Percentiles rank a stretch among this genome's conserved stretches.
Evolutionary conservation across 1,139 yeast species (phyloP).

Genomic region (Blastobotrys aristatus): DNA sequence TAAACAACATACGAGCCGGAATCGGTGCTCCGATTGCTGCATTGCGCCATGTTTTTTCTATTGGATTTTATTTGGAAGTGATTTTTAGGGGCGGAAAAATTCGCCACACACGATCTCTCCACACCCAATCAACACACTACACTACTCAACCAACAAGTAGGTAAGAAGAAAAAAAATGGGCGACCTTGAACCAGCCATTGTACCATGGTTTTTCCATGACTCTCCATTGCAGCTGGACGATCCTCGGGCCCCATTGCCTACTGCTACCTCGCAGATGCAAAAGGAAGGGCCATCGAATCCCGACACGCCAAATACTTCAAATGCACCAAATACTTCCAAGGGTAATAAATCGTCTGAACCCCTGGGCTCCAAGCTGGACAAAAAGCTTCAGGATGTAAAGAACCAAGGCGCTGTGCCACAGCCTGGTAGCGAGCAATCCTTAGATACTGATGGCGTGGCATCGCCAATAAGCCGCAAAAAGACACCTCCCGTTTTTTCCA

Average conservation of each 20-base stretch:
- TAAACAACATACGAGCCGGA: no score
- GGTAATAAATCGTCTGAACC: background rate
- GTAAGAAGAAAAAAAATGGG: no score
- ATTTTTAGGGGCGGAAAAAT: no score
- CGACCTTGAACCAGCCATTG: slow-evolving; percentile 15
- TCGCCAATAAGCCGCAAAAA: background rate
- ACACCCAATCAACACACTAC: no score
- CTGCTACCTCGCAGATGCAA: slow-evolving; percentile 9
- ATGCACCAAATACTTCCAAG: background rate
- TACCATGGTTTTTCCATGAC: slow-evolving; percentile 38
- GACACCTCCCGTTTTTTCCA: slow-evolving; percentile 15
- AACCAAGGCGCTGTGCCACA: background rate
- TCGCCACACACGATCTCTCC: no score
- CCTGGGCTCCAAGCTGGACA: background rate
- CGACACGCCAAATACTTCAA: background rate
- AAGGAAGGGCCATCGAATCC: background rate
- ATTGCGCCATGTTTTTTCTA: no score
- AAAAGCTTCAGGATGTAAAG: background rate
- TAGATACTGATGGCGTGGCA: background rate
- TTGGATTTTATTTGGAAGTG: no score
- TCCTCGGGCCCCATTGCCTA: slow-evolving; percentile 35
- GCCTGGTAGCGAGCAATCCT: background rate
- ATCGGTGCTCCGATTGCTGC: no score
- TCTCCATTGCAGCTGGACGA: slow-evolving; percentile 36
- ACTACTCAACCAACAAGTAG: no score